phyloP scores from a whole-genome alignment of 1,284 basidiomycete genomes.

The Coniferiporia sulphurascens region DNA sequence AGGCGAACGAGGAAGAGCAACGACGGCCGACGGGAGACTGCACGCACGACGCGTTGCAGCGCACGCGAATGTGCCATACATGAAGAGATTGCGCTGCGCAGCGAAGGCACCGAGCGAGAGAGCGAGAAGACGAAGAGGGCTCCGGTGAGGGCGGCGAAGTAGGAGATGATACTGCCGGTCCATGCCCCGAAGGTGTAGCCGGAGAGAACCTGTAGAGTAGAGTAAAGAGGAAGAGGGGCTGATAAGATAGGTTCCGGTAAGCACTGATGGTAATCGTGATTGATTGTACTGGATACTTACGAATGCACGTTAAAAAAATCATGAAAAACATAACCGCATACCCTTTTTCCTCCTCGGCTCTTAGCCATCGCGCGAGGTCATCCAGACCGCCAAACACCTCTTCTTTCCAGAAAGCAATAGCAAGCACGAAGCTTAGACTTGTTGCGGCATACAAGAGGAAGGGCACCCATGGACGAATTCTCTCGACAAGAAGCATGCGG shows the following conservation, averaged over 20 bases:
- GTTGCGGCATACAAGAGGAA: slow-evolving; percentile 65
- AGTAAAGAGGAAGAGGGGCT: slow-evolving; percentile 84
- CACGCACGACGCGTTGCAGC: slow-evolving; percentile 72
- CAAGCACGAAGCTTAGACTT: slow-evolving; percentile 62
- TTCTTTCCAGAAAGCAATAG: slow-evolving; percentile 68
- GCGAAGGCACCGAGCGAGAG: slow-evolving; percentile 56
- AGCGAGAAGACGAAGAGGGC: slow-evolving; percentile 75
- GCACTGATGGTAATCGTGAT: slow-evolving; percentile 11
- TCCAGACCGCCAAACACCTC: slow-evolving; percentile 40
- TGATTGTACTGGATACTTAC: slow-evolving; percentile 43
- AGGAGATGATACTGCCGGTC: slow-evolving; percentile 78
- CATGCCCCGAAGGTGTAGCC: slow-evolving; percentile 83
- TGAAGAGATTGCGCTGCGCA: slow-evolving; percentile 62
- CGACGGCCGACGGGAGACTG: slow-evolving; percentile 82
- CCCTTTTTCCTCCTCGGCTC: slow-evolving; percentile 59
- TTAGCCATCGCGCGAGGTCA: slow-evolving; percentile 66
- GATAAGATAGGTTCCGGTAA: slow-evolving; percentile 16
- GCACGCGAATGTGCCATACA: slow-evolving; percentile 64
- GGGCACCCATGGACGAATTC: slow-evolving; percentile 55
- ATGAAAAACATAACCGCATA: slow-evolving; percentile 69
- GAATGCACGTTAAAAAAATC: slow-evolving; percentile 79
- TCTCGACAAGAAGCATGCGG: slow-evolving; percentile 10
- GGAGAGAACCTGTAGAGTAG: slow-evolving; percentile 81
- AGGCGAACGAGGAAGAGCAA: slow-evolving; percentile 83
- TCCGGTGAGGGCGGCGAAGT: slow-evolving; percentile 77